phyloP scores from a whole-genome alignment of 352 stramenopile species.

The Phytopythium helicoides region DNA sequence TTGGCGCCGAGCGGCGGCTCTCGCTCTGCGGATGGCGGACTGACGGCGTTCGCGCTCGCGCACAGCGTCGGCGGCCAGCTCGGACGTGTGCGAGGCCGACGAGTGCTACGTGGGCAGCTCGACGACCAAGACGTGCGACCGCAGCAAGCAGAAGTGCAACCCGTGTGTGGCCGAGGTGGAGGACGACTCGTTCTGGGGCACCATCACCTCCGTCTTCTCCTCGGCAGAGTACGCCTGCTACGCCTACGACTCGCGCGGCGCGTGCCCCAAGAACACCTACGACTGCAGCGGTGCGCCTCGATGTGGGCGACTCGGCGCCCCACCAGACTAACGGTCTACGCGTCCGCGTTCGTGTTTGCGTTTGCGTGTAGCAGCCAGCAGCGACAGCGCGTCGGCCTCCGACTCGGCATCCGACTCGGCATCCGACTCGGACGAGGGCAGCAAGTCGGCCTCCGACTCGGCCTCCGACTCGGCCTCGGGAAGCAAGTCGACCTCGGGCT shows the following conservation, averaged over 20 bases:
- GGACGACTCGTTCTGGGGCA: conserved; percentile 16
- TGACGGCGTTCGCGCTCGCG: not conserved
- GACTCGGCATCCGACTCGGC: no score
- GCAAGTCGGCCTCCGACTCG: conserved; percentile 10
- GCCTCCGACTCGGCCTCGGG: conserved; percentile 12
- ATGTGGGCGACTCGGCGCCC: conserved; percentile 5
- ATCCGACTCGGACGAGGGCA: no score
- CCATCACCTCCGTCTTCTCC: conserved; percentile 12
- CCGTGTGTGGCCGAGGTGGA: conserved; percentile 35
- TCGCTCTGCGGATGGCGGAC: not conserved
- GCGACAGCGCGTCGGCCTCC: conserved; percentile 6
- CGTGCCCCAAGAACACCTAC: conserved; percentile 37
- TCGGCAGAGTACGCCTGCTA: conserved; percentile 49
- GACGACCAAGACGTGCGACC: conserved; percentile 44
- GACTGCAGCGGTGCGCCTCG: conserved; percentile 36
- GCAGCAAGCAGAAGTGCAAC: conserved; percentile 37
- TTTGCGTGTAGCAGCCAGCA: conserved; percentile 16
- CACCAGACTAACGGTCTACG: not conserved
- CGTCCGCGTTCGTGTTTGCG: not conserved
- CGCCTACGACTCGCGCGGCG: conserved; percentile 21
- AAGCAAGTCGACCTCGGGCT: conserved; percentile 14
- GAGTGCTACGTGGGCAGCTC: conserved; percentile 47
- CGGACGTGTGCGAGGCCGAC: conserved; percentile 28
- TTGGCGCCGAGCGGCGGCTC: not conserved
- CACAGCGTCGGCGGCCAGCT: conserved; percentile 11